Evolutionary conservation across 306 rosid species (phyloP).

Genomic region (Sesbania bispinosa): DNA sequence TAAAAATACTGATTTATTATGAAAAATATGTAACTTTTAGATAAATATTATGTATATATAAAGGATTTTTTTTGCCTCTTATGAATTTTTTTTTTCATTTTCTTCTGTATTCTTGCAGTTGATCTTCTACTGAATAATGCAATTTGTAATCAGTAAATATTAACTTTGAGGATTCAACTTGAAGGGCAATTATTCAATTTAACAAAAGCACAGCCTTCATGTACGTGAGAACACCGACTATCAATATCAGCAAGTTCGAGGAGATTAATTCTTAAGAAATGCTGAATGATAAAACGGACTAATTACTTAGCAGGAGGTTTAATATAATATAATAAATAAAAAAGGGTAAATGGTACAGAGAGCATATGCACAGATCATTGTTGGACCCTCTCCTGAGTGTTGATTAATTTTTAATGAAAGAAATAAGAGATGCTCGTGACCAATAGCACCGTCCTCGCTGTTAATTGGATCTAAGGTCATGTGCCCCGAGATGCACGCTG

Average conservation of each 20-base stretch:
- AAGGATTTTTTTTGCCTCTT: too few species aligned
- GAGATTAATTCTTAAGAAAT: conserved; percentile 21
- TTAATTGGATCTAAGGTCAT: conserved; percentile 49
- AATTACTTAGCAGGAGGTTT: background rate
- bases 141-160: too few species aligned
- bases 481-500: conserved; percentile 56
- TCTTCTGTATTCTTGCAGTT: too few species aligned
- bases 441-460: conserved; percentile 45
- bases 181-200: background rate
- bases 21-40: too few species aligned
- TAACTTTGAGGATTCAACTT: background rate
- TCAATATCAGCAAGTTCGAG: conserved; percentile 30
- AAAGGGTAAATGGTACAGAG: conserved; percentile 13
- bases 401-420: conserved; percentile 6
- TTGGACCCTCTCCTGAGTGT: conserved; percentile 12
- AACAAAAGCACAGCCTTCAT: too few species aligned
- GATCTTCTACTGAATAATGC: too few species aligned
- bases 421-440: conserved; percentile 36
- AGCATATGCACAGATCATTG: conserved; percentile 34
- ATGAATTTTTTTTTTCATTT: too few species aligned
- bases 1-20: too few species aligned
- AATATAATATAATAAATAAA: background rate
- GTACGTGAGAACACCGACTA: conserved; percentile 30
- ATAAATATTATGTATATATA: too few species aligned
- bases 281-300: background rate